phyloP scores from a whole-genome alignment of 345 rosid species.

The Brassica nigra region DNA sequence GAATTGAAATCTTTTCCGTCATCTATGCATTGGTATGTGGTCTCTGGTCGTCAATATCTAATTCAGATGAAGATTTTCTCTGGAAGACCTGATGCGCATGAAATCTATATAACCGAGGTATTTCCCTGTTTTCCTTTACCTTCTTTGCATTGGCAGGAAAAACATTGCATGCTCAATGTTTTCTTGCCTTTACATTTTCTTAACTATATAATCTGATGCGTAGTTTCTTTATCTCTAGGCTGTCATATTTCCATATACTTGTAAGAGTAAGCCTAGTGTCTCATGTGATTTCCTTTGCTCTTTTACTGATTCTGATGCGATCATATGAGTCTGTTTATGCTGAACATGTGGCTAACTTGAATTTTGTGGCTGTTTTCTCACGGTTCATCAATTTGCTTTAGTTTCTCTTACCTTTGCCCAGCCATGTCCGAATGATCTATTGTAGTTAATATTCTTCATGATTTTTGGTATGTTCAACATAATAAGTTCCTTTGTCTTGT shows the following conservation, averaged over 20 bases:
- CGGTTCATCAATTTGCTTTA: conserved; percentile 15
- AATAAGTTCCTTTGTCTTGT: conserved; percentile 36
- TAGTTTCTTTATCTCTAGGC: conserved; percentile 6
- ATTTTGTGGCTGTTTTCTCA: conserved; percentile 4
- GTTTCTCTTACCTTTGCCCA: conserved; percentile 23
- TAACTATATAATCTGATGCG: neutral
- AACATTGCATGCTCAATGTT: conserved; percentile 6
- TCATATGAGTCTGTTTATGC: conserved; percentile 20
- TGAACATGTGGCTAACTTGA: neutral
- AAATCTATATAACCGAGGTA: conserved; percentile 90
- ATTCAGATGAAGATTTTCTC: conserved; percentile 74
- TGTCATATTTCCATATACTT: conserved; percentile 21
- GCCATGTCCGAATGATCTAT: conserved; percentile 16
- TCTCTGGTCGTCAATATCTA: conserved; percentile 69
- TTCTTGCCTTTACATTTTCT: neutral
- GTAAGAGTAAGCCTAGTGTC: conserved; percentile 9
- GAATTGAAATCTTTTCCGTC: conserved; percentile 63
- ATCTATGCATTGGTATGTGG: conserved; percentile 68
- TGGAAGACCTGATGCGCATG: conserved; percentile 61
- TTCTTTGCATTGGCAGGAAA: neutral
- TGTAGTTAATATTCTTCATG: conserved; percentile 18
- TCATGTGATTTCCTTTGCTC: neutral
- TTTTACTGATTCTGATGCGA: neutral
- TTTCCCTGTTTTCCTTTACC: neutral
- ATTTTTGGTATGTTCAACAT: conserved; percentile 41